A percentile compares a stretch with the other conserved stretches of the same genome.
Evolutionary conservation across 352 stramenopile species (phyloP).

Genomic region (Pythium aquatile): DNA sequence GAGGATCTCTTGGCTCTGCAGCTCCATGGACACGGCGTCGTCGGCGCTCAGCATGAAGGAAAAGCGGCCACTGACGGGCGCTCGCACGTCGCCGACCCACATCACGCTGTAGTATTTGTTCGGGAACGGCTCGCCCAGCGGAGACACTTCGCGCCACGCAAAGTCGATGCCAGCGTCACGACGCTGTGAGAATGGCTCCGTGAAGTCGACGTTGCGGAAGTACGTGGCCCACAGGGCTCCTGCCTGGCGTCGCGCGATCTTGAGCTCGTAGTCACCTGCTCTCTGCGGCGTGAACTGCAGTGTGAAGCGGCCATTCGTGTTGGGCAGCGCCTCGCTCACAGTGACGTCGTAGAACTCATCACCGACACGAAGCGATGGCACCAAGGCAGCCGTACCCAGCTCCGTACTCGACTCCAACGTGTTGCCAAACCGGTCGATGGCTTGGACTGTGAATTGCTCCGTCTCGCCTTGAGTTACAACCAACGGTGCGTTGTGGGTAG

Average conservation of each 20-base stretch:
- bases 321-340: slow-evolving; percentile 54
- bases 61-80: slow-evolving; percentile 54
- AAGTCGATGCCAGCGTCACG: slow-evolving; percentile 87
- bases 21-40: slow-evolving; percentile 66
- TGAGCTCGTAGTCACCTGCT: slow-evolving; percentile 81
- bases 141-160: slow-evolving; percentile 74
- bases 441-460: slow-evolving; percentile 85
- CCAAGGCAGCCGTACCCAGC: slow-evolving; percentile 47
- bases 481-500: slow-evolving; percentile 73
- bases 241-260: slow-evolving; percentile 64
- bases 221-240: slow-evolving; percentile 92
- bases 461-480: slow-evolving; percentile 78
- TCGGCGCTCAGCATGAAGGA: slow-evolving; percentile 82
- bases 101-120: slow-evolving; percentile 76
- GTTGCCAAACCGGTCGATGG: slow-evolving; percentile 92
- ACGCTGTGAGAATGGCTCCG: slow-evolving; percentile 46
- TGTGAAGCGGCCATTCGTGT: slow-evolving; percentile 87
- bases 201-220: slow-evolving; percentile 89
- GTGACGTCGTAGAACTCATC: slow-evolving; percentile 31
- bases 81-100: slow-evolving; percentile 62
- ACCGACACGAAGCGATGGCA: slow-evolving; percentile 51
- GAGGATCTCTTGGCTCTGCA: slow-evolving; percentile 73
- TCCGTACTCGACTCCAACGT: slow-evolving; percentile 79
- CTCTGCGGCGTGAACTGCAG: slow-evolving; percentile 77
- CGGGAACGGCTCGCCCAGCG: slow-evolving; percentile 61